phyloP scores from a whole-genome alignment of 2,329 filamentous ascomycete genomes.

The Penicillium sp. region DNA sequence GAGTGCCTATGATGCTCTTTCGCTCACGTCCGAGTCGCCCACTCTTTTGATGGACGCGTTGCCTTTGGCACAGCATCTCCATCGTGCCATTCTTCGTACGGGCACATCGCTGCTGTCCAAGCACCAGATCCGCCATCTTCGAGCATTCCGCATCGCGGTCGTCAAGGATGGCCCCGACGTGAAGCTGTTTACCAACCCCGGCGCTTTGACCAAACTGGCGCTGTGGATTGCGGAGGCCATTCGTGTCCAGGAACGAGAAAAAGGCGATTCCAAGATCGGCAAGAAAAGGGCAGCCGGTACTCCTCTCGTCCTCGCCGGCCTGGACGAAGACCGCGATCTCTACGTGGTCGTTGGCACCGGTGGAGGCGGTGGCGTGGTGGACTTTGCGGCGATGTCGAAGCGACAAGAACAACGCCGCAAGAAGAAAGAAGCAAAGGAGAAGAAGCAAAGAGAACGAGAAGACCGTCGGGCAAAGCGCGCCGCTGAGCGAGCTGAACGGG shows the following conservation, averaged over 20 bases:
- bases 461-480: constrained; percentile 62
- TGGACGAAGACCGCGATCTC: constrained; percentile 82
- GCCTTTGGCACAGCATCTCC: constrained; percentile 80
- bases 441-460: constrained; percentile 61
- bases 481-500: constrained; percentile 50
- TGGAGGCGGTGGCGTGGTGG: constrained; percentile 73
- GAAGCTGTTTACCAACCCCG: constrained; percentile 85
- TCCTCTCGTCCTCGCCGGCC: constrained; percentile 82
- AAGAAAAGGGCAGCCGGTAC: constrained; percentile 55
- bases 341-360: constrained; percentile 94
- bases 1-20: constrained; percentile 59
- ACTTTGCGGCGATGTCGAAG: constrained; percentile 65
- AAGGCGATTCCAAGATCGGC: constrained; percentile 60
- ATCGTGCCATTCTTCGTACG: constrained; percentile 88
- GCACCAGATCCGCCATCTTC: constrained; percentile 86
- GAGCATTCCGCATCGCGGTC: constrained; percentile 90
- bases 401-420: constrained; percentile 62
- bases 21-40: constrained; percentile 45
- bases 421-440: constrained; percentile 63
- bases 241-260: constrained; percentile 81
- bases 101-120: constrained; percentile 90
- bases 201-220: constrained; percentile 87
- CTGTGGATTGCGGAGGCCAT: constrained; percentile 94
- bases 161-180: constrained; percentile 95
- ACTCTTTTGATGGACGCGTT: constrained; percentile 68